A percentile compares a stretch with the other conserved stretches of the same genome.
These are phyloP conservation scores for Acorus gramineus DNA, from an alignment of 106 monocot species.

Conservation along the genomic window DNA sequence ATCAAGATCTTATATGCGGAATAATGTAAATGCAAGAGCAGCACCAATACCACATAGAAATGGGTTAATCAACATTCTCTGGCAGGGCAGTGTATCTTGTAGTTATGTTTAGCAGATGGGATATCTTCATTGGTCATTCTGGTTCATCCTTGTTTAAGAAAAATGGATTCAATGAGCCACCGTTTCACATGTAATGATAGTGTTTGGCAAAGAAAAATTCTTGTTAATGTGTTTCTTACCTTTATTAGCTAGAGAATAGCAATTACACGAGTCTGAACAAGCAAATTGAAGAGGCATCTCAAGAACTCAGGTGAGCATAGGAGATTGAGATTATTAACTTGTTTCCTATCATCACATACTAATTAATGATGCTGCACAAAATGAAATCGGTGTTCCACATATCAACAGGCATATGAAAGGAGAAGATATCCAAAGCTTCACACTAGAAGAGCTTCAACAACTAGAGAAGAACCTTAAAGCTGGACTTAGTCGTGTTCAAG, in stretches of 20 bases:
- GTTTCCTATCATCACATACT: too few species aligned
- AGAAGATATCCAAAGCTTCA: conserved; percentile 54
- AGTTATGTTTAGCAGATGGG: too few species aligned
- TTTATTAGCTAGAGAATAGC: conserved; percentile 29
- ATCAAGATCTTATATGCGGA: too few species aligned
- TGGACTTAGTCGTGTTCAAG: conserved; percentile 30
- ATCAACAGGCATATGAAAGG: conserved; percentile 57
- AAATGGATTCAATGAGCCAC: neutral
- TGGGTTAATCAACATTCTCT: too few species aligned
- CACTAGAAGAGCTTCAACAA: conserved; percentile 40
- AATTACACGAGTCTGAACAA: conserved; percentile 30
- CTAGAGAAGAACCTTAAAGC: conserved; percentile 56
- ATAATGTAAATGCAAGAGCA: too few species aligned
- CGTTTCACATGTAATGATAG: neutral
- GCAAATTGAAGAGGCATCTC: conserved; percentile 34
- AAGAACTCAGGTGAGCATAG: conserved; percentile 31
- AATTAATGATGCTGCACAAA: neutral
- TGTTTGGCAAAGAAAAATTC: neutral
- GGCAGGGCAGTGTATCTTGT: too few species aligned
- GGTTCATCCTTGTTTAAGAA: too few species aligned
- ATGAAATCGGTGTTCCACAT: neutral
- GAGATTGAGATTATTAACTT: too few species aligned
- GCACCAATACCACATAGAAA: too few species aligned
- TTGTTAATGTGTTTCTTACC: neutral
- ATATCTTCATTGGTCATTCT: too few species aligned